Conservation (phyloP, 192 early-diverging fungal genomes). For the Entomortierella beljakovae region DNA sequence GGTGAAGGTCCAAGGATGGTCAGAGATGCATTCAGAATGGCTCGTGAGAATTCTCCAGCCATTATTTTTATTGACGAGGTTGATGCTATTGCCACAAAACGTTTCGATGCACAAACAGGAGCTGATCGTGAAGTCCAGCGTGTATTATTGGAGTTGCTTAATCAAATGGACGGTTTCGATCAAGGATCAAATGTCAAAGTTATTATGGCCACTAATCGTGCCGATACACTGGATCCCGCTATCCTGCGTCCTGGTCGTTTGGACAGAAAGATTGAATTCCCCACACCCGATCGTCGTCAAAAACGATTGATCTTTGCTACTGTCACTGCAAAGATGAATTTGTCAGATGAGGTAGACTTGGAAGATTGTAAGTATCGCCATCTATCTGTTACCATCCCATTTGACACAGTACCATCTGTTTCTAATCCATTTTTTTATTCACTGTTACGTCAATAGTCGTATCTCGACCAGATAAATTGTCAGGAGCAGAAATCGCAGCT, state of each 20-base stretch:
- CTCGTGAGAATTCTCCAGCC: constrained; percentile 95
- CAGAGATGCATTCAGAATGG: constrained; percentile 96
- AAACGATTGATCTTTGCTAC: constrained; percentile 98
- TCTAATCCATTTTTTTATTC: neutral
- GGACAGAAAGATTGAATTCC: constrained; percentile 99
- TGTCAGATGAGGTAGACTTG: constrained; percentile 97
- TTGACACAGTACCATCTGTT: neutral
- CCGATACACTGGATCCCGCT: constrained; percentile 97
- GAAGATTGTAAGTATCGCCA: constrained; percentile 84
- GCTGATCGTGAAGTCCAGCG: constrained; percentile 99
- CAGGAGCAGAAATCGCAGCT: constrained; percentile 97
- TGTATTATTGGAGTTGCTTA: constrained; percentile 95
- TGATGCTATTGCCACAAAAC: constrained; percentile 98
- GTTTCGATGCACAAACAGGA: constrained; percentile 98
- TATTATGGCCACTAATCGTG: constrained; percentile 99
- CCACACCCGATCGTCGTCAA: constrained; percentile 95
- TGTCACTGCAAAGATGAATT: constrained; percentile 96
- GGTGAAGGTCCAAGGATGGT: constrained; percentile 99
- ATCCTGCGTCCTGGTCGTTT: constrained; percentile 96
- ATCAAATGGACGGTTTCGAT: constrained; percentile 99
- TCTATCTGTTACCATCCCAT: neutral
- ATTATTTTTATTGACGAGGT: constrained; percentile 99
- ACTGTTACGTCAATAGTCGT: constrained; percentile 72
- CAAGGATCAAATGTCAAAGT: constrained; percentile 99
- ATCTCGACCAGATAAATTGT: constrained; percentile 95